A percentile compares a stretch with the other conserved stretches of the same genome.
These are phyloP conservation scores for Paramyrothecium sp. DNA, from an alignment of 2,329 filamentous ascomycete genomes.

Conservation along the genomic window DNA sequence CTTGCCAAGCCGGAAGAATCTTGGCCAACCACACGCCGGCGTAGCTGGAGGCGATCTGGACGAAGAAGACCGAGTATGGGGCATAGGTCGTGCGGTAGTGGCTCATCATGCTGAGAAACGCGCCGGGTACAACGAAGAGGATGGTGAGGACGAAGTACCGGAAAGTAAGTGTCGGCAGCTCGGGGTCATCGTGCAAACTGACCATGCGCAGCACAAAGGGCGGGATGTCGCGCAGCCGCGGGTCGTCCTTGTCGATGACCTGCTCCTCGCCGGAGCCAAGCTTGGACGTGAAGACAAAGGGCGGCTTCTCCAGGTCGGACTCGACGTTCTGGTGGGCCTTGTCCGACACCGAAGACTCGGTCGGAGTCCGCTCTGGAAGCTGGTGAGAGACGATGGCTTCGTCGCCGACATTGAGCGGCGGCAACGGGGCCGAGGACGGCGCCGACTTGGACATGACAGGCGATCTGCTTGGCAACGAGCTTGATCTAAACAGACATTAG, in stretches of 20 bases:
- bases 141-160: conserved; percentile 56
- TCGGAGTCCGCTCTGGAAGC: neutral
- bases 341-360: neutral
- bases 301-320: neutral
- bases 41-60: conserved; percentile 57
- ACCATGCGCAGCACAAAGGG: conserved; percentile 50
- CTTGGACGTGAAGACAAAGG: neutral
- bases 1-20: conserved; percentile 43
- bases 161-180: conserved; percentile 55
- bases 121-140: conserved; percentile 55
- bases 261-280: neutral
- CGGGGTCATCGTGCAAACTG: conserved; percentile 55
- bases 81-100: conserved; percentile 56
- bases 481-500: too few relatives aligned
- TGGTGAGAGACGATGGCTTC: neutral
- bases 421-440: neutral
- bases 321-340: neutral
- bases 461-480: too few relatives aligned
- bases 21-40: conserved; percentile 51
- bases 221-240: neutral
- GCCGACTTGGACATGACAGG: neutral
- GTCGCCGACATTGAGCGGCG: neutral
- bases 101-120: conserved; percentile 56
- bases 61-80: conserved; percentile 61
- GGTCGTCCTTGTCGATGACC: neutral